phyloP scores from a whole-genome alignment of 1,284 basidiomycete species.

The Amylostereum areolatum region DNA sequence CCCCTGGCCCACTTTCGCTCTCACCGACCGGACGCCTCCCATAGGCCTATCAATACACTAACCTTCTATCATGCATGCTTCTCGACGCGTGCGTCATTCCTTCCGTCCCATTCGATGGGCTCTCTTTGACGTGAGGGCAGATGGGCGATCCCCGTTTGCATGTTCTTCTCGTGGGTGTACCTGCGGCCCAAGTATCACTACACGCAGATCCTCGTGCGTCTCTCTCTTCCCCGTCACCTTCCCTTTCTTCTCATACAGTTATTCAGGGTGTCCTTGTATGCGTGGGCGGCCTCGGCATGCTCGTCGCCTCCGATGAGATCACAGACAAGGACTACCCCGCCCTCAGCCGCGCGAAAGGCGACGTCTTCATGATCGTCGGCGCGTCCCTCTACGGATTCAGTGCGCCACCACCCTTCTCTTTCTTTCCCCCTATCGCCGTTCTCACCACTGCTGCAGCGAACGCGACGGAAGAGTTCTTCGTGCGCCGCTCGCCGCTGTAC shows the following conservation, averaged over 20 bases:
- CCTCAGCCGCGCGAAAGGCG: constrained; percentile 65
- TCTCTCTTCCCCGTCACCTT: background rate
- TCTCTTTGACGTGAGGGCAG: constrained; percentile 26
- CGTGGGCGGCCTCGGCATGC: constrained; percentile 68
- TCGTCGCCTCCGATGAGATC: constrained; percentile 67
- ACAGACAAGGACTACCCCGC: constrained; percentile 70
- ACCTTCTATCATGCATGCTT: constrained; percentile 80
- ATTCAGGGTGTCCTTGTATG: constrained; percentile 68
- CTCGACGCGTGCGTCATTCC: constrained; percentile 64
- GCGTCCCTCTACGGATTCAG: constrained; percentile 83
- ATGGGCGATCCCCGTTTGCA: constrained; percentile 83
- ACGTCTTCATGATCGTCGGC: constrained; percentile 80
- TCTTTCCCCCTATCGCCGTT: background rate
- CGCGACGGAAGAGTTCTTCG: constrained; percentile 83
- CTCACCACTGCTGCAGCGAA: constrained; percentile 45
- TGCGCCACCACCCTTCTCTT: constrained; percentile 28
- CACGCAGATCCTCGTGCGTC: constrained; percentile 68
- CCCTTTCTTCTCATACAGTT: background rate
- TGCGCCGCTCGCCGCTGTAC: constrained; percentile 73
- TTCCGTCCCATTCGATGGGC: background rate
- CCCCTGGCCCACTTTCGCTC: no score
- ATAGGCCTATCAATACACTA: constrained; percentile 81
- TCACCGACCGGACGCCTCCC: no score
- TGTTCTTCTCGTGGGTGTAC: constrained; percentile 78
- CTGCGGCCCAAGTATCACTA: constrained; percentile 76